Base-by-base conservation (phyloP, 768 basidiomycete species). In the Russula vinacea region DNA sequence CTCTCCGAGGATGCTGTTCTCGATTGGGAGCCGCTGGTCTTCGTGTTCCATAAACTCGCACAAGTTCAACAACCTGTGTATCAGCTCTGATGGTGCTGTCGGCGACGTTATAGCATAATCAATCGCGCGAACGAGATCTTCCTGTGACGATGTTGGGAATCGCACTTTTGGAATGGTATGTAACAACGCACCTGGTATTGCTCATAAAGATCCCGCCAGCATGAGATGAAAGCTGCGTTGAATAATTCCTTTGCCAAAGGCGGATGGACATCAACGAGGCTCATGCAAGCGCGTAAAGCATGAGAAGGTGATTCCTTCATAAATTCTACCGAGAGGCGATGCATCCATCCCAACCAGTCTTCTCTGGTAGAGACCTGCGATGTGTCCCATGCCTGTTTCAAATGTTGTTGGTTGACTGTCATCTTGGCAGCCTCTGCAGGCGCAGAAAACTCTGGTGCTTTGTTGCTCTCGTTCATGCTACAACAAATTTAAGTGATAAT, bases 41-140 rank as follows among this genome's bases (percentile, higher is more conserved):
- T 98, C 95, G 69, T 98, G 96, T 74, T 98, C 97, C 92, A 98
- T 96, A 74, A 98, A 98, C 73, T 99, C 97, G 5, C 94, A 94
- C 29, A 98, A 82, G 74, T 94, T 94, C 60, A 99, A 82, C 17
- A 98, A 78, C 29, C 92, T 84, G 73, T 97, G 92, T 22, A 96
- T 90, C 33, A 98, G 81, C 53, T 98, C 96, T 2, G 92, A 82
- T 2, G 94, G 92, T 5, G 92, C 86, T 10, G 78, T 82, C 17
- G 81, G 78, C 4, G 92, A 90, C 0, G 84, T 87, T 65, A 98
- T 88, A 5, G 96, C 95, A 60, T 76, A 77, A 71, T 95, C 91
- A 53, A 99, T 91, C 1, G 93, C 87, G 26, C 88, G 86, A 45
- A 98, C 94, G 56, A 98, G 84, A 71, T 97, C 94, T 74, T 98